phyloP scores from a whole-genome alignment of 177 flowering plant species.

The Vitis hybrid region DNA sequence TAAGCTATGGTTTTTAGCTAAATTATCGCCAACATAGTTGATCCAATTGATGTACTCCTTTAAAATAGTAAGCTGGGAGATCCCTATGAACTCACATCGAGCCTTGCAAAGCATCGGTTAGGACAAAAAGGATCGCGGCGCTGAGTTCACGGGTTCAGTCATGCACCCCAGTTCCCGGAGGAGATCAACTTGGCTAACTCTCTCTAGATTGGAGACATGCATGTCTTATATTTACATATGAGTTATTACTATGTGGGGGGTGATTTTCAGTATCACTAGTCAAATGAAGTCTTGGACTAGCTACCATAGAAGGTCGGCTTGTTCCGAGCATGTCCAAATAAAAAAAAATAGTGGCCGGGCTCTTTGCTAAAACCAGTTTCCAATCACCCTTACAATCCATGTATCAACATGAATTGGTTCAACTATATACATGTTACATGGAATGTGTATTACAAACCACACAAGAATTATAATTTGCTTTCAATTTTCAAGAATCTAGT shows the following conservation, averaged over 20 bases:
- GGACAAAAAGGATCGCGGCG: slow-evolving; percentile 10
- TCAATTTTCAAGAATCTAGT: too few species aligned
- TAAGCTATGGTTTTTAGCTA: too few species aligned
- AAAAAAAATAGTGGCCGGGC: too few species aligned
- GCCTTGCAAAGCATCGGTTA: slow-evolving; percentile 7
- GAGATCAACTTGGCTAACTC: slow-evolving; percentile 12
- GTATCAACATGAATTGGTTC: too few species aligned
- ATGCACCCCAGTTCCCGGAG: slow-evolving; percentile 15
- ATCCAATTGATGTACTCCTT: not conserved
- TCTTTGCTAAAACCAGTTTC: too few species aligned
- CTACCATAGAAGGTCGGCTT: not conserved
- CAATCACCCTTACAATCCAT: too few species aligned
- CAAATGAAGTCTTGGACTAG: not conserved
- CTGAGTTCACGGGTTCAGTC: slow-evolving; percentile 16
- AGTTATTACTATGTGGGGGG: not conserved
- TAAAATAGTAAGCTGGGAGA: slow-evolving; percentile 8
- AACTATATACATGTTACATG: too few species aligned
- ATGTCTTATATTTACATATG: not conserved
- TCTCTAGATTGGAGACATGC: slow-evolving; percentile 16
- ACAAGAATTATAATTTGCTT: too few species aligned
- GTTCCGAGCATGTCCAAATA: too few species aligned
- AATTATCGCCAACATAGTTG: too few species aligned
- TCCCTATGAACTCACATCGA: slow-evolving; percentile 16
- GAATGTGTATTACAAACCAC: too few species aligned
- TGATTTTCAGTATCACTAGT: not conserved